phyloP scores from a whole-genome alignment of 2,329 filamentous ascomycete genomes.

The Clarireedia hainanense region DNA sequence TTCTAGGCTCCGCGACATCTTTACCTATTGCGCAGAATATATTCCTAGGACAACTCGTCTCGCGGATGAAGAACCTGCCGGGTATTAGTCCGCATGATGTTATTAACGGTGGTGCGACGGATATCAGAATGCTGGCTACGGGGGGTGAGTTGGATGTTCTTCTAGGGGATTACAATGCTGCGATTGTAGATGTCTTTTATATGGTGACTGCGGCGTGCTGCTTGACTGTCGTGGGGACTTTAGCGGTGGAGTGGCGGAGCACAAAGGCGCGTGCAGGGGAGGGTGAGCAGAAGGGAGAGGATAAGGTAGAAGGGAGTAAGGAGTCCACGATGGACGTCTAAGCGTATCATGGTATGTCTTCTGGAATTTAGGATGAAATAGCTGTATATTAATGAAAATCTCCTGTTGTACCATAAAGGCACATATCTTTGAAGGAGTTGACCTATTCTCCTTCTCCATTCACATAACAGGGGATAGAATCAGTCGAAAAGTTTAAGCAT shows the following conservation, averaged over 20 bases:
- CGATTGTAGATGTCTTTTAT: slow-evolving; percentile 44
- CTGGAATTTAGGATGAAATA: no score
- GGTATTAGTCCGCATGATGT: slow-evolving; percentile 5
- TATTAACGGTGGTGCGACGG: slow-evolving; percentile 39
- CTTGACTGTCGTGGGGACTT: slow-evolving; percentile 45
- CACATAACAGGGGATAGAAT: no score
- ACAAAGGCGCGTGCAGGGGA: background rate
- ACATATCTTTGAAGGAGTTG: no score
- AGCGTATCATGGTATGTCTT: no score
- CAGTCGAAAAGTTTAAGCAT: no score
- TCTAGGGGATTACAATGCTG: slow-evolving; percentile 43
- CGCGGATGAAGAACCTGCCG: background rate
- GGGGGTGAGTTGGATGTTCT: slow-evolving; percentile 36
- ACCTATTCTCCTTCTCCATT: no score
- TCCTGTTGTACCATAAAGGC: no score
- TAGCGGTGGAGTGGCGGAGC: slow-evolving; percentile 18
- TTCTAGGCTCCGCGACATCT: slow-evolving; percentile 21
- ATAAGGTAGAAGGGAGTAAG: no score
- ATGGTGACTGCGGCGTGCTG: slow-evolving; percentile 44
- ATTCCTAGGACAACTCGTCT: slow-evolving; percentile 25
- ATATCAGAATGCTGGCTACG: slow-evolving; percentile 38
- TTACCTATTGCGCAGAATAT: slow-evolving; percentile 25
- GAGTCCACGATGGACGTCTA: no score
- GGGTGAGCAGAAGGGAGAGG: background rate
- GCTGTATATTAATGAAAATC: no score